Percentiles rank a stretch among this genome's conserved stretches.
Evolutionary conservation across 2,329 filamentous ascomycete species (phyloP).

Genomic region (Cytospora chrysosperma): DNA sequence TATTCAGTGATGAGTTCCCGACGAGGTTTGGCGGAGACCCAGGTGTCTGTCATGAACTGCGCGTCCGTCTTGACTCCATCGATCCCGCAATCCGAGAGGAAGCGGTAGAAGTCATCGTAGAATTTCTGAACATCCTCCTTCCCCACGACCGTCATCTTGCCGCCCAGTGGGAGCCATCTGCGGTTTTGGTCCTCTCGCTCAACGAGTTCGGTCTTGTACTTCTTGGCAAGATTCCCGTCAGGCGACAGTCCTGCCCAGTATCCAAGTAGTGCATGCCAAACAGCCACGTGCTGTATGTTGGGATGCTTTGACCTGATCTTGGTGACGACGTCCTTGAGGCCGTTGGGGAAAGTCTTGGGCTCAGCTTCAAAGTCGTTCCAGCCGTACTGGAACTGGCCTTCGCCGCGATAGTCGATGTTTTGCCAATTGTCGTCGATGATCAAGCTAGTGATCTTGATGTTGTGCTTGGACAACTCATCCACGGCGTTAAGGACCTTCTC

Average conservation of each 20-base stretch:
- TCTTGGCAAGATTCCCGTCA: conserved; percentile 68
- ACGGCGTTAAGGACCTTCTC: conserved; percentile 76
- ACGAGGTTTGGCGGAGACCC: conserved; percentile 67
- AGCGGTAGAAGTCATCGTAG: conserved; percentile 89
- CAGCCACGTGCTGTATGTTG: conserved; percentile 77
- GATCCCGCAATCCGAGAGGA: conserved; percentile 71
- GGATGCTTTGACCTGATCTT: conserved; percentile 69
- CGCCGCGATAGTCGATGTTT: conserved; percentile 57
- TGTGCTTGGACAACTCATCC: conserved; percentile 65
- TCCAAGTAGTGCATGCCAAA: conserved; percentile 87
- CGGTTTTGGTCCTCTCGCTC: conserved; percentile 48
- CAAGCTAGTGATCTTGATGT: conserved; percentile 77
- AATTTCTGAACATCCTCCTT: conserved; percentile 72
- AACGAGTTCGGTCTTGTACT: conserved; percentile 72
- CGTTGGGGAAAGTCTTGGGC: conserved; percentile 72
- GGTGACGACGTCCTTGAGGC: conserved; percentile 69
- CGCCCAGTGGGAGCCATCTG: conserved; percentile 52
- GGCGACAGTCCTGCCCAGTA: conserved; percentile 92
- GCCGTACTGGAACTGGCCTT: conserved; percentile 56
- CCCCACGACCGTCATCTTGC: conserved; percentile 70
- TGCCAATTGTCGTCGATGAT: conserved; percentile 99
- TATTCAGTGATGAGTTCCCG: conserved; percentile 71
- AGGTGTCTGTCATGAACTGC: conserved; percentile 83
- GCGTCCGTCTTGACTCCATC: conserved; percentile 91
- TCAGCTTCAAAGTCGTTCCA: conserved; percentile 90